Conservation (phyloP, 192 early-diverging fungal genomes). For the Entomortierella parvispora region DNA sequence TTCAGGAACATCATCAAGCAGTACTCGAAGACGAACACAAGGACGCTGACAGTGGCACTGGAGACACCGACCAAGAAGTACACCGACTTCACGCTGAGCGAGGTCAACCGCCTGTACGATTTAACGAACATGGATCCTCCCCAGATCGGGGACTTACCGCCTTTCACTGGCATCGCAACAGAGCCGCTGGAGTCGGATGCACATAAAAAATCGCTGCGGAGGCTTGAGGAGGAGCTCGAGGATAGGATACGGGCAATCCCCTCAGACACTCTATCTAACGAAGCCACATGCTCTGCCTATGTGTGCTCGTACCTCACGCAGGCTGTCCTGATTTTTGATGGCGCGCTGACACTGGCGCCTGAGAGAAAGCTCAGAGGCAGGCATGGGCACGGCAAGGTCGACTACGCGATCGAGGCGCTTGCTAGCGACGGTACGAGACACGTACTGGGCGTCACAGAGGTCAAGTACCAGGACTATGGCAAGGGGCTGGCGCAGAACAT, state of each 20-base stretch:
- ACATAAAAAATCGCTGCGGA: constrained; percentile 15
- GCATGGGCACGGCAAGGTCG: no score
- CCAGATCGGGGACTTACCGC: constrained; percentile 1
- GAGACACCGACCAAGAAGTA: constrained; percentile 25
- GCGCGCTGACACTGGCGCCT: no score
- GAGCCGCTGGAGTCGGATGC: constrained; percentile 9
- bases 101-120: constrained; percentile 20
- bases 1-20: constrained; percentile 21
- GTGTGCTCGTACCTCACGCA: no score
- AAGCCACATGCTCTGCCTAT: constrained; percentile 33
- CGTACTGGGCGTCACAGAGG: no score
- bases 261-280: no score
- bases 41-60: constrained; percentile 18
- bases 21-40: constrained; percentile 15
- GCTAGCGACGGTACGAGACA: no score
- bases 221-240: constrained; percentile 15
- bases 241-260: no score
- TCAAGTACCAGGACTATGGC: constrained; percentile 23
- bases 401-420: no score
- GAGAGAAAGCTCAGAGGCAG: no score
- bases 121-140: constrained; percentile 17
- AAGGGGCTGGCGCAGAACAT: constrained; percentile 42
- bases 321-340: no score
- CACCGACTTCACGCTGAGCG: constrained; percentile 17
- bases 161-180: constrained; percentile 5